Evolutionary conservation across 176 grass and related monocot species (phyloP).

Genomic region (Eragrostis nindensis): DNA sequence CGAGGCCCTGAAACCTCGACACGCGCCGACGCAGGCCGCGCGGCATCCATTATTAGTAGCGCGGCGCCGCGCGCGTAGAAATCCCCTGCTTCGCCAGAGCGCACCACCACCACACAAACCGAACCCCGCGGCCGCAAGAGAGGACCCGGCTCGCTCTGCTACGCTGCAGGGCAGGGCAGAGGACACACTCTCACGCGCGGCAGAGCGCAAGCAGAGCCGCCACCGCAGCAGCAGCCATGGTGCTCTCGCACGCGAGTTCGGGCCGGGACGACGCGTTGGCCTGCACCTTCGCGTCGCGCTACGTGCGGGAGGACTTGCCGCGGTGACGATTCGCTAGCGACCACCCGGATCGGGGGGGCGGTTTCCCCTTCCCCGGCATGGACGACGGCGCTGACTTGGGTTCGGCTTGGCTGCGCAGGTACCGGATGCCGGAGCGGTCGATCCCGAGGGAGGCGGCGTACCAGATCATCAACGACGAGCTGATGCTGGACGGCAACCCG

Average conservation of each 20-base stretch:
- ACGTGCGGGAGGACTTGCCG: constrained; percentile 52
- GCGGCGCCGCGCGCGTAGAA: background rate
- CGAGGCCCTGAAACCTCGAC: no score
- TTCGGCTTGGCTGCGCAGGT: constrained; percentile 34
- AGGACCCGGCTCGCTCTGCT: no score
- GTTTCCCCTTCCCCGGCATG: background rate
- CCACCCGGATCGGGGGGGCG: background rate
- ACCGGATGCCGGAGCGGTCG: constrained; percentile 54
- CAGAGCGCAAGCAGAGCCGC: background rate
- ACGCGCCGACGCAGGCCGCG: no score
- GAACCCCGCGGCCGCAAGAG: background rate
- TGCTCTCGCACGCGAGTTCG: constrained; percentile 55
- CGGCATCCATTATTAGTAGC: constrained; percentile 14
- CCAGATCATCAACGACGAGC: constrained; percentile 87
- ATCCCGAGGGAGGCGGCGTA: constrained; percentile 76
- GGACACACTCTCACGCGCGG: no score
- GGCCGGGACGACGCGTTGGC: constrained; percentile 17
- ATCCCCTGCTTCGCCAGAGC: background rate
- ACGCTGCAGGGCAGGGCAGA: background rate
- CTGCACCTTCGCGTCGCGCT: constrained; percentile 77
- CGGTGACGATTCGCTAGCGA: constrained; percentile 35
- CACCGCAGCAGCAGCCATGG: constrained; percentile 46
- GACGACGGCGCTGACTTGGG: background rate
- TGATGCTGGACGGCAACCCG: constrained; percentile 85
- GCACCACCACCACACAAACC: constrained; percentile 8